Base-by-base conservation (phyloP, 106 monocot species). In the Amphibolis antarctica region DNA sequence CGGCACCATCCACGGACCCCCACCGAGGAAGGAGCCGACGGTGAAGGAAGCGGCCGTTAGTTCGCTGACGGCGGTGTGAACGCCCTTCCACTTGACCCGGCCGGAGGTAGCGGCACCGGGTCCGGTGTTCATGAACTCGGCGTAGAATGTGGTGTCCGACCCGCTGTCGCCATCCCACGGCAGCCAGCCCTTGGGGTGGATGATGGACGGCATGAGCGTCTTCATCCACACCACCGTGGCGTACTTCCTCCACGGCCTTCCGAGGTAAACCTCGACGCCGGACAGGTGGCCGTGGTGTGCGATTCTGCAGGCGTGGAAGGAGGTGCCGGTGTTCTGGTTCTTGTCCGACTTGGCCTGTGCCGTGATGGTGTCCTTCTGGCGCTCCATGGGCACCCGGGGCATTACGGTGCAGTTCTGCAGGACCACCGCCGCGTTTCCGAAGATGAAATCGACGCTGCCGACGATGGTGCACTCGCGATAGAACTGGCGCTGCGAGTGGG, bases 381-480 rank as follows among this genome's bases (percentile, higher is more conserved):
- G 6, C 9, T 3, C 0, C 44, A 45, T 23, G 12, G 63, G 63
- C 11, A 63, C 22, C 26, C 63, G 22, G 10, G 63, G 63, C 30
- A 14, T 24, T 17, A 63, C 23, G 0, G 0, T 63, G 63, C 63
- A 63, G 46, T 46, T 63, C 46, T 63, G 63, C 6, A 63, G 21
- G 22, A 46, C 63, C 12, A 46, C 63, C 0, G 63, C 63, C 20
- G 46, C 63, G 22, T 63, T 63, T 43, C 63, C 63, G 23, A 63
- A 63, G 63, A 63, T 63, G 46, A 63, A 63, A 46, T 63, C 63
- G 20, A 63, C 63, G 23, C 46, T 63, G 1, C 63, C 63, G 46
- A 31, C 1, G 24, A 63, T 46, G 45, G 45, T 46, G 12, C 45
- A 63, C 10, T 63, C 46, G 12, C 46, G 24, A 23, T 63, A 63